Conservation (phyloP, 352 stramenopile genomes). For the Phytophthora podocarpi region DNA sequence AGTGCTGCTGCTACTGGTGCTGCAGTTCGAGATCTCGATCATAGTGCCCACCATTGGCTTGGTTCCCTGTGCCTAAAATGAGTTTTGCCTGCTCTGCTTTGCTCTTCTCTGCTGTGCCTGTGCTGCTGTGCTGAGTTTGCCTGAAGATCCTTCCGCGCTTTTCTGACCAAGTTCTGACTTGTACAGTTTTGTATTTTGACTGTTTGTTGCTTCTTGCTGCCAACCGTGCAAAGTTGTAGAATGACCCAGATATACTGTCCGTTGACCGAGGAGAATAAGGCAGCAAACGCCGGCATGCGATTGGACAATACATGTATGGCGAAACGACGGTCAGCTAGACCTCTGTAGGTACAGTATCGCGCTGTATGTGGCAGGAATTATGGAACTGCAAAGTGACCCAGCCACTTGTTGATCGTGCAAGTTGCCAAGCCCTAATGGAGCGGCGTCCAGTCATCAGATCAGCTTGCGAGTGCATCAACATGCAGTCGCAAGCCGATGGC, state of each 20-base stretch:
- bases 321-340: background rate
- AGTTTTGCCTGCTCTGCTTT: background rate
- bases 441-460: too few relatives aligned
- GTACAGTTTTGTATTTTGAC: background rate
- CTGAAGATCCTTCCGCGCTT: constrained; percentile 24
- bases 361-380: too few relatives aligned
- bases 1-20: constrained; percentile 12
- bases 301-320: constrained; percentile 12
- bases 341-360: too few relatives aligned
- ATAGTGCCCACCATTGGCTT: constrained; percentile 25
- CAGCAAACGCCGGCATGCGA: background rate
- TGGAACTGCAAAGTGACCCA: background rate
- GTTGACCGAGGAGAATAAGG: background rate
- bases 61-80: background rate
- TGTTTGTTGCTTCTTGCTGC: background rate
- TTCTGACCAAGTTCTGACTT: too few relatives aligned
- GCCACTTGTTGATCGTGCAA: too few relatives aligned
- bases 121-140: background rate
- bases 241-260: constrained; percentile 14
- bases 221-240: constrained; percentile 16
- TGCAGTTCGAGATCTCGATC: constrained; percentile 29
- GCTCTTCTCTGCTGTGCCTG: background rate
- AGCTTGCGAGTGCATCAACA: too few relatives aligned
- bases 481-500: too few relatives aligned
- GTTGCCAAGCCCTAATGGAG: too few relatives aligned